These are phyloP conservation scores for Cadophora gregata DNA, from an alignment of 2,329 filamentous ascomycete species.

Conservation along the genomic window DNA sequence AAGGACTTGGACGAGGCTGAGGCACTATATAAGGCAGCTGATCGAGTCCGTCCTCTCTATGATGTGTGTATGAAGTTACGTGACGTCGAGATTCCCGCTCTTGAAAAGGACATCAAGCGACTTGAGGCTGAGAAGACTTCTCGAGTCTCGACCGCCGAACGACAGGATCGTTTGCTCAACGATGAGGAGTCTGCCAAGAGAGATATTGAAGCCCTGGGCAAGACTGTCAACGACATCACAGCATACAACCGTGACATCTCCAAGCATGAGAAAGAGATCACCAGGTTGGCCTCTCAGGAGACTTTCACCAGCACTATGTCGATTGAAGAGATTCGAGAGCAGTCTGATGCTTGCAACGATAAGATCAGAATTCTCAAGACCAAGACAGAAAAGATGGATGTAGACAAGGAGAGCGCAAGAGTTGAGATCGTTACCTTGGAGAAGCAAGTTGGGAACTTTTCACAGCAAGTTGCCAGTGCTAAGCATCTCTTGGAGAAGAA, in stretches of 20 bases:
- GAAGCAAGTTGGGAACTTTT: constrained; percentile 76
- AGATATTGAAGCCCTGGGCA: constrained; percentile 77
- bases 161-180: constrained; percentile 69
- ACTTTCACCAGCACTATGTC: constrained; percentile 70
- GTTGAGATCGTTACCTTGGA: constrained; percentile 74
- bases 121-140: constrained; percentile 66
- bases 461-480: constrained; percentile 73
- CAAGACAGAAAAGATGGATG: constrained; percentile 67
- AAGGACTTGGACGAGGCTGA: constrained; percentile 61
- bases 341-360: constrained; percentile 70
- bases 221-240: constrained; percentile 77
- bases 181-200: constrained; percentile 69
- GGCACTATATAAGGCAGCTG: constrained; percentile 61
- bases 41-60: constrained; percentile 68
- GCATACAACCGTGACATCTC: constrained; percentile 75
- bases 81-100: constrained; percentile 69
- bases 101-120: constrained; percentile 67
- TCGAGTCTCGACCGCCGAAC: constrained; percentile 67
- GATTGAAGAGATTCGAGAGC: constrained; percentile 82
- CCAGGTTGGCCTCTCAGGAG: constrained; percentile 77
- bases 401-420: constrained; percentile 74
- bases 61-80: constrained; percentile 76
- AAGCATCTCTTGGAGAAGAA: constrained; percentile 83
- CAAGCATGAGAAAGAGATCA: constrained; percentile 74
- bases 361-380: constrained; percentile 69